These are phyloP conservation scores for Tolypocladium ovalisporum DNA, from an alignment of 2,329 filamentous ascomycete species.

Conservation along the genomic window DNA sequence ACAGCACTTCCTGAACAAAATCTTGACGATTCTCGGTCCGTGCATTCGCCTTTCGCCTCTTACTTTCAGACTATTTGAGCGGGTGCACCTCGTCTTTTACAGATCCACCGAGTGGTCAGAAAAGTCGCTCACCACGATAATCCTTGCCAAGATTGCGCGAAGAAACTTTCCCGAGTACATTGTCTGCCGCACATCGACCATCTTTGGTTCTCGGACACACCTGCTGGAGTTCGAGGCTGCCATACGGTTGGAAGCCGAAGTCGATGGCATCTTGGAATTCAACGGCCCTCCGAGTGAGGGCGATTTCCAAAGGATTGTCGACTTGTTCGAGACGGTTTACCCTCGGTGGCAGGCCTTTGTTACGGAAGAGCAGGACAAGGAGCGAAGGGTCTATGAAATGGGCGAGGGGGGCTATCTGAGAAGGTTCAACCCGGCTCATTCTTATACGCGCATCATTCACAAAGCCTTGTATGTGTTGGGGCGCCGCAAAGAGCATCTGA, in stretches of 20 bases:
- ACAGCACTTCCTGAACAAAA: conserved; percentile 65
- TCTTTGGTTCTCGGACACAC: conserved; percentile 66
- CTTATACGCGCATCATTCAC: conserved; percentile 87
- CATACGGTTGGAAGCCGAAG: conserved; percentile 66
- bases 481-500: conserved; percentile 67
- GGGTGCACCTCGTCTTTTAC: conserved; percentile 93
- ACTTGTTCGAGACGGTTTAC: conserved; percentile 64
- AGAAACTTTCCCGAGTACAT: conserved; percentile 85
- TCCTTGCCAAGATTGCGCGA: conserved; percentile 79
- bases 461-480: conserved; percentile 74
- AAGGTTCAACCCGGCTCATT: conserved; percentile 82
- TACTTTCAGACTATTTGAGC: conserved; percentile 74
- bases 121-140: conserved; percentile 89
- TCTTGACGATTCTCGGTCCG: conserved; percentile 65
- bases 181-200: conserved; percentile 79
- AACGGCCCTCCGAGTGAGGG: conserved; percentile 58
- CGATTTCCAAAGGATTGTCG: conserved; percentile 55
- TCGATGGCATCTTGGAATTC: conserved; percentile 76
- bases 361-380: conserved; percentile 64
- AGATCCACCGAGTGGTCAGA: conserved; percentile 95
- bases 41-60: conserved; percentile 70
- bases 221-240: conserved; percentile 85
- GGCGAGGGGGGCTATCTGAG: conserved; percentile 84
- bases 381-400: conserved; percentile 64
- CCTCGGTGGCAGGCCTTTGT: conserved; percentile 70